These are phyloP conservation scores for Penicillium tannophilum DNA, from an alignment of 495 filamentous ascomycete species.

Conservation along the genomic window DNA sequence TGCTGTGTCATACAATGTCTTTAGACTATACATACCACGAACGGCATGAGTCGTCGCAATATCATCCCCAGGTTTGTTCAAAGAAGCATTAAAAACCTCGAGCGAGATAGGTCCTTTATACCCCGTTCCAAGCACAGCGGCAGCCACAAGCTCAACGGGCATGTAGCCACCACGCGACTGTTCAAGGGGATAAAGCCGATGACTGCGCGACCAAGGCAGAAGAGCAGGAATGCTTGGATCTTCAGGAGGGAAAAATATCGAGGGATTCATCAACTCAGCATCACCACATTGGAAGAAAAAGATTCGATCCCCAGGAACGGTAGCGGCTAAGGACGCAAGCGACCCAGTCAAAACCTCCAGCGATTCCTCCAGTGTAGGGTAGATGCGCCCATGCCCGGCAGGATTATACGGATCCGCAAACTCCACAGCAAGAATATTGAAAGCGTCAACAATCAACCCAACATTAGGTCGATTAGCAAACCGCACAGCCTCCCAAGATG, in stretches of 20 bases:
- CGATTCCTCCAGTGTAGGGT: slow-evolving; percentile 27
- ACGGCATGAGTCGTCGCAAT: slow-evolving; percentile 27
- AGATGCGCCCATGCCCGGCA: slow-evolving; percentile 31
- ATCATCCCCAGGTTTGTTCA: slow-evolving; percentile 21
- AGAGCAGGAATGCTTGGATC: slow-evolving; percentile 27
- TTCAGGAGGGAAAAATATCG: slow-evolving; percentile 30
- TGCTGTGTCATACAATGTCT: slow-evolving; percentile 16
- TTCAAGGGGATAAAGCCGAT: slow-evolving; percentile 60
- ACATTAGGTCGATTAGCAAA: slow-evolving; percentile 60
- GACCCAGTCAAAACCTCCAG: slow-evolving; percentile 26
- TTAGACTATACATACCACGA: slow-evolving; percentile 26
- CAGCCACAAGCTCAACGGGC: slow-evolving; percentile 60
- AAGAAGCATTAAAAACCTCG: slow-evolving; percentile 59
- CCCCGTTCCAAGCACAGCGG: slow-evolving; percentile 63
- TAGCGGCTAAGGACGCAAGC: slow-evolving; percentile 49
- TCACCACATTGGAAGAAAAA: slow-evolving; percentile 73
- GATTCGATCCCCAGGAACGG: slow-evolving; percentile 64
- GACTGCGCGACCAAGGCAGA: slow-evolving; percentile 36
- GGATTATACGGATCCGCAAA: slow-evolving; percentile 60
- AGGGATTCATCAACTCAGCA: slow-evolving; percentile 56
- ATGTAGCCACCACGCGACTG: slow-evolving; percentile 55
- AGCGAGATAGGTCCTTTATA: slow-evolving; percentile 63
- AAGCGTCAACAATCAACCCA: slow-evolving; percentile 69
- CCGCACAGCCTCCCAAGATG: slow-evolving; percentile 61
- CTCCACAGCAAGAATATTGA: slow-evolving; percentile 67